These are phyloP conservation scores for Hibiscus tridactylites DNA, from an alignment of 345 rosid genomes.

Conservation along the genomic window DNA sequence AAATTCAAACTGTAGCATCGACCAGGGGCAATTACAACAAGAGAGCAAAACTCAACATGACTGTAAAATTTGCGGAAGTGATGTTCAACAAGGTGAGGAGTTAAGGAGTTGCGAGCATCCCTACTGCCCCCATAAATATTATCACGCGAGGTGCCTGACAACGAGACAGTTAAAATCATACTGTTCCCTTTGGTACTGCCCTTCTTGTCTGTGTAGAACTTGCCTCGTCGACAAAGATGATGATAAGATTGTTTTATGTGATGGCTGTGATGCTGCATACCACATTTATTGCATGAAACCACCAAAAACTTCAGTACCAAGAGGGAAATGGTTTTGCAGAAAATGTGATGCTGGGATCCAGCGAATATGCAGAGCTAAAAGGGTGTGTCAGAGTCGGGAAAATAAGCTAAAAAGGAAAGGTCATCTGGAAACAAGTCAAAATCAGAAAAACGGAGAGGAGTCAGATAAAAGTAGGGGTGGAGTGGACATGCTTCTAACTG, in stretches of 20 bases:
- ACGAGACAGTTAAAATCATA: slow-evolving; percentile 44
- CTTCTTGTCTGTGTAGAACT: slow-evolving; percentile 76
- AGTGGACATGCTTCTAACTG: slow-evolving; percentile 75
- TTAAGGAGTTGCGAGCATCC: slow-evolving; percentile 57
- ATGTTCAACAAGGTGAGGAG: slow-evolving; percentile 32
- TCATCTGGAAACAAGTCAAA: slow-evolving; percentile 10
- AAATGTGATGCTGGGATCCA: slow-evolving; percentile 51
- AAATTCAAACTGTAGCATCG: slow-evolving; percentile 31
- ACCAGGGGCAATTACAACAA: slow-evolving; percentile 20
- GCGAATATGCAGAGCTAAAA: slow-evolving; percentile 40
- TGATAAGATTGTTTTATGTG: slow-evolving; percentile 72
- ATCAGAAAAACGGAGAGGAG: slow-evolving; percentile 18
- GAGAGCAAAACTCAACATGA: slow-evolving; percentile 5
- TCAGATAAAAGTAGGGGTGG: slow-evolving; percentile 43
- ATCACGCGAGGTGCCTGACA: slow-evolving; percentile 77
- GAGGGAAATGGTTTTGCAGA: slow-evolving; percentile 76
- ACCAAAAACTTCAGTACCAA: slow-evolving; percentile 42
- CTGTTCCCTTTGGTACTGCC: slow-evolving; percentile 80
- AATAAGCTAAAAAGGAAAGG: slow-evolving; percentile 22
- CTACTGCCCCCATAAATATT: slow-evolving; percentile 53
- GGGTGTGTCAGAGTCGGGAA: slow-evolving; percentile 20
- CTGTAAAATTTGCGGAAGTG: slow-evolving; percentile 60
- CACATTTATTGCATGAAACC: slow-evolving; percentile 86
- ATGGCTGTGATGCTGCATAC: slow-evolving; percentile 86
- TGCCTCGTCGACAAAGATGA: slow-evolving; percentile 79